Evolutionary conservation across 345 rosid genomes (phyloP).

Genomic region (Acer saccharum): DNA sequence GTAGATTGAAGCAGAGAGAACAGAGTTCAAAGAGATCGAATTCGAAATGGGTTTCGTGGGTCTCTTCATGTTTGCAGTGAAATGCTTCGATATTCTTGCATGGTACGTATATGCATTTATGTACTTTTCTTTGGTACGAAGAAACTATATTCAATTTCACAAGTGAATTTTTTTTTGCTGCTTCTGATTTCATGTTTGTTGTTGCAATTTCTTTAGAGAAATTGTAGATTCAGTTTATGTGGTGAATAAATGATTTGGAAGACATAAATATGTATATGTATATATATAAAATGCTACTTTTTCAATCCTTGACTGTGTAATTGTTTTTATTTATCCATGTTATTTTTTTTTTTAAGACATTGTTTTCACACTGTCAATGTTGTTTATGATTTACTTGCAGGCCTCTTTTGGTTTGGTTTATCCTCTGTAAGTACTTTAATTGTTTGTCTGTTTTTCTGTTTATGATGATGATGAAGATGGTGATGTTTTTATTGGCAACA

Average conservation of each 20-base stretch:
- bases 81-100: slow-evolving; percentile 26
- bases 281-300: too few species aligned
- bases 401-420: slow-evolving; percentile 39
- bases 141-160: too few species aligned
- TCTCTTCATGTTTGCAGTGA: slow-evolving; percentile 18
- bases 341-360: not conserved
- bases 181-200: not conserved
- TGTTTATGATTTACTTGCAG: slow-evolving; percentile 23
- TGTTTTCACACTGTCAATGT: not conserved
- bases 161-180: too few species aligned
- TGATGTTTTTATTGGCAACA: slow-evolving; percentile 12
- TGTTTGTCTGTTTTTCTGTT: not conserved
- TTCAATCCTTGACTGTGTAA: too few species aligned
- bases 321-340: too few species aligned
- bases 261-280: not conserved
- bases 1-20: not conserved
- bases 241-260: too few species aligned
- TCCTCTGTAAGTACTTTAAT: slow-evolving; percentile 34
- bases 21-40: not conserved
- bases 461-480: not conserved
- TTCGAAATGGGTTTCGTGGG: slow-evolving; percentile 22
- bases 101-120: slow-evolving; percentile 19
- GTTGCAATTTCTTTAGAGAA: not conserved
- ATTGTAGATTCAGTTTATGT: too few species aligned
- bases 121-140: too few species aligned